These are phyloP conservation scores for Westerdykella ornata DNA, from an alignment of 2,329 filamentous ascomycete genomes.

Conservation along the genomic window DNA sequence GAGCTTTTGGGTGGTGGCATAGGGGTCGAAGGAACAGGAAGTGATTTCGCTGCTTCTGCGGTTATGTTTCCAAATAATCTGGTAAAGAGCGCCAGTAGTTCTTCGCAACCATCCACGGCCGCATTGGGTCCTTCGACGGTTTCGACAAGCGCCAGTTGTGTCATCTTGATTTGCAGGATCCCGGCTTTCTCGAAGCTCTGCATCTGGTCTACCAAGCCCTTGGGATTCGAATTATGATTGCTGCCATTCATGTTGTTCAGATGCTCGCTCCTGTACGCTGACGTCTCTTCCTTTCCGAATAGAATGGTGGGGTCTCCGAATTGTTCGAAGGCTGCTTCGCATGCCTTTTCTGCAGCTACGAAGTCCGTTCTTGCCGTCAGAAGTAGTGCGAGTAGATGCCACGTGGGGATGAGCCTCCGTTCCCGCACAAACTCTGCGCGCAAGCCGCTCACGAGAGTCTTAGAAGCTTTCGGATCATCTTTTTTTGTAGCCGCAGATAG, in stretches of 20 bases:
- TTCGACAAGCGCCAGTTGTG: constrained; percentile 78
- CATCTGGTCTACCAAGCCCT: constrained; percentile 68
- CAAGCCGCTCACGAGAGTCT: constrained; percentile 23
- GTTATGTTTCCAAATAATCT: constrained; percentile 65
- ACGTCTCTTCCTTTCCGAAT: constrained; percentile 53
- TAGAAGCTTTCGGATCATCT: constrained; percentile 25
- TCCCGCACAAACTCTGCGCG: constrained; percentile 45
- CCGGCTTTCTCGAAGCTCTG: constrained; percentile 76
- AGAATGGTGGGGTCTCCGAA: constrained; percentile 66
- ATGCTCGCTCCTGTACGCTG: constrained; percentile 57
- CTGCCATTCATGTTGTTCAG: constrained; percentile 44
- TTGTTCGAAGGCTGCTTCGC: constrained; percentile 85
- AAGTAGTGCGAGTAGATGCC: constrained; percentile 84
- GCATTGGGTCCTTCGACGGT: constrained; percentile 73
- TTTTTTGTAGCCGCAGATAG: constrained; percentile 51
- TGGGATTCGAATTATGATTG: constrained; percentile 4
- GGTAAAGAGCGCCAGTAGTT: constrained; percentile 74
- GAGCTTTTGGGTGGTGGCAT: constrained; percentile 53
- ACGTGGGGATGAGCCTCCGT: constrained; percentile 65
- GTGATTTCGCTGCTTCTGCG: constrained; percentile 32
- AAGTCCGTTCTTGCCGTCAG: constrained; percentile 84
- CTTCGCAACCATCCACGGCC: constrained; percentile 81
- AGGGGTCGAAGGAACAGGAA: constrained; percentile 40
- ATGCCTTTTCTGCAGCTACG: constrained; percentile 69
- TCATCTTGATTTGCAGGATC: constrained; percentile 93